Conservation (phyloP, 176 grass and related monocot species). For the Panicum miliaceum region DNA sequence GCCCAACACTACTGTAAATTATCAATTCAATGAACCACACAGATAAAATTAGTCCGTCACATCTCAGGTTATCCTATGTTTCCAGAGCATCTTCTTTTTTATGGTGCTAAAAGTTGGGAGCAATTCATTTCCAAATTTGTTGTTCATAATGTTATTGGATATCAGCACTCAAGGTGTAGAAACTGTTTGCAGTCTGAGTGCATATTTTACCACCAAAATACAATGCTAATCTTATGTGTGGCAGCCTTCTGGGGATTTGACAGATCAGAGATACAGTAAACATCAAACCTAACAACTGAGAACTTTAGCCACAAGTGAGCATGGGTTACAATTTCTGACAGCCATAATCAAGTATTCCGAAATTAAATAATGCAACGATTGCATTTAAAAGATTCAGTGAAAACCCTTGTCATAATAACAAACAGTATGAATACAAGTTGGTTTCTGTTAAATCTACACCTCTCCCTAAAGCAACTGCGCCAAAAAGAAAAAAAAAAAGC, state of each 20-base stretch:
- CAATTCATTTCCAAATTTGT: neutral
- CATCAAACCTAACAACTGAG: neutral
- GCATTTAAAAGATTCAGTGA: neutral
- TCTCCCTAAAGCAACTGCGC: slow-evolving; percentile 16
- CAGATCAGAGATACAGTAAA: slow-evolving; percentile 28
- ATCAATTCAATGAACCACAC: neutral
- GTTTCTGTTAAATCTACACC: slow-evolving; percentile 17
- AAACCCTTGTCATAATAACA: neutral
- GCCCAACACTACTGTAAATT: neutral
- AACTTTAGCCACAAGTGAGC: slow-evolving; percentile 14
- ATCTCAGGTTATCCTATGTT: neutral
- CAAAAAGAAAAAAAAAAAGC: neutral
- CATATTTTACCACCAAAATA: neutral
- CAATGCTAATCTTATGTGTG: neutral
- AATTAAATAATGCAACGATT: slow-evolving; percentile 14
- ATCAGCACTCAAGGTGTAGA: neutral
- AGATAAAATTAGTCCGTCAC: neutral
- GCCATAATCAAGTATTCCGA: slow-evolving; percentile 16
- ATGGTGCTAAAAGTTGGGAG: neutral
- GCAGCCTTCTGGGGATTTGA: slow-evolving; percentile 15
- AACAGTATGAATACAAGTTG: neutral
- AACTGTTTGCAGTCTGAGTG: neutral
- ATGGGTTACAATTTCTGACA: slow-evolving; percentile 30
- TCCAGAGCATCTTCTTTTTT: neutral
- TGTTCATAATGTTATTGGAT: neutral